Evolutionary conservation across 352 stramenopile genomes (phyloP).

Genomic region (Pythium vanterpoolii): DNA sequence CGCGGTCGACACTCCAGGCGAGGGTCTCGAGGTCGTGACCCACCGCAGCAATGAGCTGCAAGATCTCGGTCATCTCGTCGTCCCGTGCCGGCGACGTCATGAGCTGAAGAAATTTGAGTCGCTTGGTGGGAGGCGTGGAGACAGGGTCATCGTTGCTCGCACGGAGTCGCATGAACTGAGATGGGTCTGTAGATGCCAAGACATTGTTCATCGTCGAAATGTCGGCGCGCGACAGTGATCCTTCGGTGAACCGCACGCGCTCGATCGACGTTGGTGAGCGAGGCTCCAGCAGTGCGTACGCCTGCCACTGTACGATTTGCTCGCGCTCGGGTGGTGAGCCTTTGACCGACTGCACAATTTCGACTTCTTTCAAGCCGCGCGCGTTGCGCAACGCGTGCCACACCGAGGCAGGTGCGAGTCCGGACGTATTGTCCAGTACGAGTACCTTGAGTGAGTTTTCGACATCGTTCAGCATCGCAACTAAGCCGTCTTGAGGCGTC

Average conservation of each 20-base stretch:
- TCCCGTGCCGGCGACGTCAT: conserved; percentile 7
- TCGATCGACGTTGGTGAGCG: conserved; percentile 16
- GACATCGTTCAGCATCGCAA: conserved; percentile 4
- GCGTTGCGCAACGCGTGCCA: conserved; percentile 12
- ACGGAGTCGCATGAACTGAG: neutral
- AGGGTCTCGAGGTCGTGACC: conserved; percentile 6
- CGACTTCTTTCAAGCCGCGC: conserved; percentile 8
- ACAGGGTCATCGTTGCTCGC: neutral
- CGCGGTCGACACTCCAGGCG: conserved; percentile 7
- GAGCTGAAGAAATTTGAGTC: conserved; percentile 14
- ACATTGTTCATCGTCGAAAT: conserved; percentile 12
- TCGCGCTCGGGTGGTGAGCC: neutral
- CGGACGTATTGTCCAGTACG: conserved; percentile 8
- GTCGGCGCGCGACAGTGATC: neutral
- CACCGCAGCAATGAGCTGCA: conserved; percentile 1
- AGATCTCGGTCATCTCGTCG: conserved; percentile 7
- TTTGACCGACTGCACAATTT: conserved; percentile 9
- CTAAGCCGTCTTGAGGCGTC: neutral
- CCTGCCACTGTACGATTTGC: conserved; percentile 10
- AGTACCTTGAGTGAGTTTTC: conserved; percentile 6
- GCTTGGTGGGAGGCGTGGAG: neutral
- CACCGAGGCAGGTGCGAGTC: neutral
- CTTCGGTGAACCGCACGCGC: conserved; percentile 10
- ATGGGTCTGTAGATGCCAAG: neutral
- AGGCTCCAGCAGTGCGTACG: conserved; percentile 14